phyloP scores from a whole-genome alignment of 495 filamentous ascomycete genomes.

The Aspergillus ellipticus region DNA sequence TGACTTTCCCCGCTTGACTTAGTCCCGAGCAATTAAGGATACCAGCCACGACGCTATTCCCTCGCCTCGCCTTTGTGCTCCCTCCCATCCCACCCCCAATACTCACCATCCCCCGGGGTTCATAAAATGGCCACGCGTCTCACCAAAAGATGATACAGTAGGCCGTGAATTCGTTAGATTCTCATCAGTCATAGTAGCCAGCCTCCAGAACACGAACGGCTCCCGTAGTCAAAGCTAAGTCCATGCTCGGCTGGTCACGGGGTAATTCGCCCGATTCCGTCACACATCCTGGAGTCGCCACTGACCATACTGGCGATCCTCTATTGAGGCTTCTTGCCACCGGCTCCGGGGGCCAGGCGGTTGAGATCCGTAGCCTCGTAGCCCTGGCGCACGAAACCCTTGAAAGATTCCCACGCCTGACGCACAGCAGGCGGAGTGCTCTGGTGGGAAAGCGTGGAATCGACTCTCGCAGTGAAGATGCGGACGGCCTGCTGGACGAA shows the following conservation, averaged over 20 bases:
- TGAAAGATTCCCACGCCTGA: constrained; percentile 77
- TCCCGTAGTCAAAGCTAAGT: neutral
- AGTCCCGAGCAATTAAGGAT: neutral
- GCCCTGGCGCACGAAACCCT: constrained; percentile 66
- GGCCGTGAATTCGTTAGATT: constrained; percentile 1
- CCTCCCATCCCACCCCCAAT: neutral
- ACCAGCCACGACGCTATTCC: neutral
- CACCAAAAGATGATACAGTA: constrained; percentile 1
- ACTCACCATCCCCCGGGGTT: neutral
- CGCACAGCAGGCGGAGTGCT: constrained; percentile 79
- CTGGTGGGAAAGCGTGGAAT: constrained; percentile 79
- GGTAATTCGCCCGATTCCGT: neutral
- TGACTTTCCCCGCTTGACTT: neutral
- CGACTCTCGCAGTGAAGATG: constrained; percentile 67
- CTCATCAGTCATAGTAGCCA: neutral
- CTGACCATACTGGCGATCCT: neutral
- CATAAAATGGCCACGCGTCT: neutral
- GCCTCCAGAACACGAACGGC: neutral
- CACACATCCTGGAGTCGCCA: neutral
- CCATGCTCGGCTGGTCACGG: neutral
- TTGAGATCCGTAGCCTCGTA: constrained; percentile 74
- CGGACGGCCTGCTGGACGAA: constrained; percentile 83
- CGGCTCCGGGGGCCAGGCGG: constrained; percentile 58
- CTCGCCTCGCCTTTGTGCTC: neutral
- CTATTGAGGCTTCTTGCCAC: constrained; percentile 59